phyloP scores from a whole-genome alignment of 2,329 filamentous ascomycete genomes.

The Penicillium sp. region DNA sequence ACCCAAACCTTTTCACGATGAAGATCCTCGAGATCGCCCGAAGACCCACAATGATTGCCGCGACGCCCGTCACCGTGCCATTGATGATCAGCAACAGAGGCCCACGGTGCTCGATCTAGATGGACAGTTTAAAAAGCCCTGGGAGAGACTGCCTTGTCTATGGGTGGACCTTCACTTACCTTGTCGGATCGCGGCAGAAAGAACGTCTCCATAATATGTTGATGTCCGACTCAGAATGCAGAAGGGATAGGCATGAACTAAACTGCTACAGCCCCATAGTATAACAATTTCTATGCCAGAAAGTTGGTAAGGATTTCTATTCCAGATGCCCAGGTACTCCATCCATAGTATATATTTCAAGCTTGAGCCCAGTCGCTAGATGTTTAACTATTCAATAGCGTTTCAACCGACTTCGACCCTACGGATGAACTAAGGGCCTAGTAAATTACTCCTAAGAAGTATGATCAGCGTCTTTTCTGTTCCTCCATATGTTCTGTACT shows the following conservation, averaged over 20 bases:
- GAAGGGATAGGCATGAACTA: background rate
- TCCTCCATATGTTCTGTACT: no score
- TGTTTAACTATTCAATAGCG: background rate
- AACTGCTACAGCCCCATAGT: background rate
- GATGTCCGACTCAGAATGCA: background rate
- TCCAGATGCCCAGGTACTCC: no score
- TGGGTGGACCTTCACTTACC: background rate
- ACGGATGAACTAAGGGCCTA: background rate
- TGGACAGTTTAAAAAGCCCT: background rate
- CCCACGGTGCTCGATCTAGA: constrained; percentile 5
- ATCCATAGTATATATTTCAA: background rate
- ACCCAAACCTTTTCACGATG: background rate
- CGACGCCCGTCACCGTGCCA: background rate
- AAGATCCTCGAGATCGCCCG: background rate
- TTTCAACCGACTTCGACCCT: background rate
- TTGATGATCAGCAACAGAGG: constrained; percentile 8
- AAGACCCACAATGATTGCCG: background rate
- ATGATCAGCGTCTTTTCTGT: no score
- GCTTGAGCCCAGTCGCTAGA: background rate
- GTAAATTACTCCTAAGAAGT: no score
- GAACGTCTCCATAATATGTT: background rate
- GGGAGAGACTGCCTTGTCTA: background rate
- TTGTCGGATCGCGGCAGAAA: background rate
- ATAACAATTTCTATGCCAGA: no score
- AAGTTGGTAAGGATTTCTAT: background rate